Percentiles rank a stretch among this genome's conserved stretches.
phyloP scores from a whole-genome alignment of 768 basidiomycete species.

The Trametes coccinea region DNA sequence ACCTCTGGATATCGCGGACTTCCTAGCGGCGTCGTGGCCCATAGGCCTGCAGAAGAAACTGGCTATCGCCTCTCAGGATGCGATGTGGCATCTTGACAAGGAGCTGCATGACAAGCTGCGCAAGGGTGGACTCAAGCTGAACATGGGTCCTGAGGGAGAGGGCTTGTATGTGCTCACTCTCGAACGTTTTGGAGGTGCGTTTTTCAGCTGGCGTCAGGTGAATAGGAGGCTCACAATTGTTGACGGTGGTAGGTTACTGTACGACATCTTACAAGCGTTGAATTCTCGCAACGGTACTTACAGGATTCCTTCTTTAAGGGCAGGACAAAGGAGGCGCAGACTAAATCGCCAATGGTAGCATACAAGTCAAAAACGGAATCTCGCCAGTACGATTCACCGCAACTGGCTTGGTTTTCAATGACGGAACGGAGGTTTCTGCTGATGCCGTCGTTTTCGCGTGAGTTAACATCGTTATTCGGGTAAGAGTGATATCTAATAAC shows the following conservation, averaged over 20 bases:
- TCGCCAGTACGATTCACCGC: constrained; percentile 16
- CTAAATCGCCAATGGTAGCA: constrained; percentile 23
- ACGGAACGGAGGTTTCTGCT: constrained; percentile 29
- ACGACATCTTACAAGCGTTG: background rate
- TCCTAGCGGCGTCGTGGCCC: constrained; percentile 28
- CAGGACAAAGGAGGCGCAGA: constrained; percentile 27
- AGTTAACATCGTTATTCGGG: background rate
- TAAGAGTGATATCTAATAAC: background rate
- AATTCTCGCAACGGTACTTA: too few relatives aligned
- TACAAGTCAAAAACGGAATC: constrained; percentile 26
- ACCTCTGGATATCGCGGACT: constrained; percentile 29
- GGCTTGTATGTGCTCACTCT: constrained; percentile 33
- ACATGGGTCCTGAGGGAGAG: constrained; percentile 36
- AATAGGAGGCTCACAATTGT: background rate
- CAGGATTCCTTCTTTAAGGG: constrained; percentile 3
- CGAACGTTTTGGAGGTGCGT: constrained; percentile 37
- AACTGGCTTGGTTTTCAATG: constrained; percentile 32
- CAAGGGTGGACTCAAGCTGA: constrained; percentile 40
- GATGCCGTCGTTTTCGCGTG: constrained; percentile 37
- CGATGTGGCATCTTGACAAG: constrained; percentile 33
- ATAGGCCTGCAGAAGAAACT: constrained; percentile 28
- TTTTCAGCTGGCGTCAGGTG: background rate
- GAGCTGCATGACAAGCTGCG: constrained; percentile 37
- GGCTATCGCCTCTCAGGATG: constrained; percentile 20
- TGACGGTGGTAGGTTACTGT: background rate